phyloP scores from a whole-genome alignment of 129 eudicot genomes.

The Mikania micrantha region DNA sequence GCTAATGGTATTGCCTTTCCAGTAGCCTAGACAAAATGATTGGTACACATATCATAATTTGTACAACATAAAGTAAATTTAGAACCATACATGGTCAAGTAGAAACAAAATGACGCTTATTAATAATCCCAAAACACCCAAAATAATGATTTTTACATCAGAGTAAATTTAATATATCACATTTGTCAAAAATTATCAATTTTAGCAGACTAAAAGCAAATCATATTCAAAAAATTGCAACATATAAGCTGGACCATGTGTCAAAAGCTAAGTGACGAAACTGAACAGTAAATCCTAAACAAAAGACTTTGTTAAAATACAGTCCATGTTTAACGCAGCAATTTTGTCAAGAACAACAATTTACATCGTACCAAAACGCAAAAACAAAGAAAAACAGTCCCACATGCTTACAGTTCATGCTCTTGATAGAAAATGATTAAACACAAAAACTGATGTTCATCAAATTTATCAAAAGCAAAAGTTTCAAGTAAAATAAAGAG shows the following conservation, averaged over 20 bases:
- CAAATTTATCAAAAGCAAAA: not conserved
- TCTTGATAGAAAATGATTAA: not conserved
- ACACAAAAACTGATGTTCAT: not conserved
- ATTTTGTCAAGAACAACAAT: not conserved
- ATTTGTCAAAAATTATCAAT: too few species aligned
- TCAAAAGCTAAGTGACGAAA: not conserved
- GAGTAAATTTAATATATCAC: too few species aligned
- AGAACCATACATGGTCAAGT: not conserved
- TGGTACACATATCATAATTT: not conserved
- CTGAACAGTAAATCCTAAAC: not conserved
- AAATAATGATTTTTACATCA: not conserved
- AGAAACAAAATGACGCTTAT: not conserved
- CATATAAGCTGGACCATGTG: not conserved
- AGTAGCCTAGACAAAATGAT: constrained; percentile 34
- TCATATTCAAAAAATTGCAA: not conserved
- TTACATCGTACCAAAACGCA: not conserved
- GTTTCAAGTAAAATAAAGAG: not conserved
- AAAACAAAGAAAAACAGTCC: not conserved
- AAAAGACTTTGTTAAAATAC: not conserved
- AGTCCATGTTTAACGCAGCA: not conserved
- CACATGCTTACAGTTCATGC: constrained; percentile 16
- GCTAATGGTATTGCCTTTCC: constrained; percentile 84
- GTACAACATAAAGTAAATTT: not conserved
- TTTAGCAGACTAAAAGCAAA: too few species aligned
- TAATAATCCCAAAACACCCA: not conserved